Evolutionary conservation across 352 stramenopile species (phyloP).

Genomic region (Peronospora belbahrii): DNA sequence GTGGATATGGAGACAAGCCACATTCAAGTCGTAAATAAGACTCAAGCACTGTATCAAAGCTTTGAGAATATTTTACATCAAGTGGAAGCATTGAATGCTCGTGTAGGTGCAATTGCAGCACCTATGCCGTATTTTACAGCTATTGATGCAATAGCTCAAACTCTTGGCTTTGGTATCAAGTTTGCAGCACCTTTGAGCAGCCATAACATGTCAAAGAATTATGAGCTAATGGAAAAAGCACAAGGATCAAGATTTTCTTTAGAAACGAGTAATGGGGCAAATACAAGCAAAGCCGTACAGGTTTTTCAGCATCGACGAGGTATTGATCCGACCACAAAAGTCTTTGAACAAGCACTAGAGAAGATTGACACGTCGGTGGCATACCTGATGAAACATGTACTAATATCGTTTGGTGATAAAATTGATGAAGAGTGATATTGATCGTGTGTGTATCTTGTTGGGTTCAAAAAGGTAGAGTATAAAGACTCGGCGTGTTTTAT

Average conservation of each 20-base stretch:
- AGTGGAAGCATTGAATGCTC: constrained; percentile 50
- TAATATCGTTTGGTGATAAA: not conserved
- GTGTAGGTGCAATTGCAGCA: constrained; percentile 50
- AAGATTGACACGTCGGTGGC: constrained; percentile 60
- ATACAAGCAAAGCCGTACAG: constrained; percentile 40
- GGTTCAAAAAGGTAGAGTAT: constrained; percentile 40
- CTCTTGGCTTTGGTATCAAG: constrained; percentile 64
- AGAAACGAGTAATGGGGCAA: not conserved
- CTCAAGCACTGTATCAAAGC: constrained; percentile 62
- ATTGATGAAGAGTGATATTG: not conserved
- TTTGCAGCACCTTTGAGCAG: constrained; percentile 35
- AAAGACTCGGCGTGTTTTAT: constrained; percentile 66
- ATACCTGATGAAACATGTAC: constrained; percentile 65
- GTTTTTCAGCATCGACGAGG: constrained; percentile 70
- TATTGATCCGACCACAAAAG: constrained; percentile 58
- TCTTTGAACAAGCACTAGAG: constrained; percentile 54
- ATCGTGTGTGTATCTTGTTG: not conserved
- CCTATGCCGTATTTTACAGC: constrained; percentile 70
- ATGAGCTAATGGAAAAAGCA: constrained; percentile 14
- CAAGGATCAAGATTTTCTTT: not conserved
- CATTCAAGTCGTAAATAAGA: constrained; percentile 65
- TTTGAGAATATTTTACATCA: constrained; percentile 66
- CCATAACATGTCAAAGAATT: not conserved
- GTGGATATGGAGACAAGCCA: constrained; percentile 80
- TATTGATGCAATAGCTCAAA: constrained; percentile 45